Evolutionary conservation across 2,329 filamentous ascomycete species (phyloP), one percentile per base, ranked within the genome.

Genomic region (Pseudogymnoascus sp.): DNA sequence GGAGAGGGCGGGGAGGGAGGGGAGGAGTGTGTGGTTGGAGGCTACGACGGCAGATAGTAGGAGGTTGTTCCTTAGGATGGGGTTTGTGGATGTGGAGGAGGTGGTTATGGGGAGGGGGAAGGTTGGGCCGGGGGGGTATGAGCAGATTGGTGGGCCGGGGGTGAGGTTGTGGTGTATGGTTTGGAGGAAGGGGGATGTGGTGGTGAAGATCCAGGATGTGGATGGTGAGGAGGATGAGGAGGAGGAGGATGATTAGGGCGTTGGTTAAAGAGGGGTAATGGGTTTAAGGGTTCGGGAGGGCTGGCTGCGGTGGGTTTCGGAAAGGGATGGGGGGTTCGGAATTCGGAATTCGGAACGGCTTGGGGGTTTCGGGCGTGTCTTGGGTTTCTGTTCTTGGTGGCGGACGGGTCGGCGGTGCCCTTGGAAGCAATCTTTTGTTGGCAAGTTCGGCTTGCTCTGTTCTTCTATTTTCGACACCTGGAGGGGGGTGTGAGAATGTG

Each of bases 1-100:
- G n/a, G 63, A 61, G 8, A 63, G 38, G 21, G 65, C 65, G 7
- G 31, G 23, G 10, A 21, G 38, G 18, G 67, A 65, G 12, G 59
- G 63, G 11, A n/a, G 66, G 3, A 65, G 65, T 2, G 61, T 69
- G 12, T 69, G 66, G 66, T 31, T 69, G 5, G 68, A 69, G 28
- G 64, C 66, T 10, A 67, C 65, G 37, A 67, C 65, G 3, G 59
- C 44, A 6, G 50, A 63, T 2, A 64, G 63, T 6, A 63, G 31
- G 44, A 50, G 56, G 3, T n/a, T 68, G 1, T 70, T 67, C 62
- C 4, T 10, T 0, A 66, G 63, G 28, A 60, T 66, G 40, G 68
- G 68, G 5, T 70, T 66, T 64, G 61, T 65, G 14, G 18, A 66
- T 38, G 61, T 67, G 1, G 66, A 66, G 8, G 61, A 64, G 25